Conservation (phyloP, 306 rosid species). For the Dicorynia guianensis region DNA sequence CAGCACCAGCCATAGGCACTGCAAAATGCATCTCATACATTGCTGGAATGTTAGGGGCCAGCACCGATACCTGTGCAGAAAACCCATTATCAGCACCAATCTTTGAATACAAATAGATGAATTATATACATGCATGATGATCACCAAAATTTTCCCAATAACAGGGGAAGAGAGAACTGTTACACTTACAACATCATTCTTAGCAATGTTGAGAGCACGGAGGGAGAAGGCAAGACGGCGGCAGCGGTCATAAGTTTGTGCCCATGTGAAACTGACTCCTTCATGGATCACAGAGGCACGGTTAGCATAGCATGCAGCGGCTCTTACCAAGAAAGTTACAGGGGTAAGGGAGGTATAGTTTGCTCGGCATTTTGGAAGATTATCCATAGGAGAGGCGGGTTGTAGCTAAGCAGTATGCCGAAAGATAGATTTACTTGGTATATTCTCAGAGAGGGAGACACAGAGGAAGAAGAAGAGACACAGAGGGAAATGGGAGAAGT, state of each 20-base stretch:
- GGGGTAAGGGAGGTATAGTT: slow-evolving; percentile 75
- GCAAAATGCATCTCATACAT: slow-evolving; percentile 98
- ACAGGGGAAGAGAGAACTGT: not conserved
- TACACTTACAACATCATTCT: slow-evolving; percentile 69
- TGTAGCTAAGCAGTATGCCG: not conserved
- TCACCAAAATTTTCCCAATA: not conserved
- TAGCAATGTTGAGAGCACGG: slow-evolving; percentile 60
- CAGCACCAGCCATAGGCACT: slow-evolving; percentile 93
- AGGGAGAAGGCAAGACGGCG: slow-evolving; percentile 86
- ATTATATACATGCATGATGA: not conserved
- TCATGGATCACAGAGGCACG: slow-evolving; percentile 68
- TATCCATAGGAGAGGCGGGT: slow-evolving; percentile 47
- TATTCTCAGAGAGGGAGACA: not conserved
- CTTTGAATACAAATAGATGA: not conserved
- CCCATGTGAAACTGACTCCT: slow-evolving; percentile 77
- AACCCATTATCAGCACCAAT: not conserved
- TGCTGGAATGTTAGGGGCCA: slow-evolving; percentile 95
- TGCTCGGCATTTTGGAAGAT: slow-evolving; percentile 67
- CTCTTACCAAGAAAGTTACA: slow-evolving; percentile 70
- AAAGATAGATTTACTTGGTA: not conserved
- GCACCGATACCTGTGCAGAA: slow-evolving; percentile 68
- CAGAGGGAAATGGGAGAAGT: not conserved
- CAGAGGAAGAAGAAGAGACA: not conserved
- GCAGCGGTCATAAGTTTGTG: slow-evolving; percentile 77
- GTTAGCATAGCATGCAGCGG: slow-evolving; percentile 65